Evolutionary conservation across 2,329 filamentous ascomycete species (phyloP).

Genomic region (Alternaria tenuissima): DNA sequence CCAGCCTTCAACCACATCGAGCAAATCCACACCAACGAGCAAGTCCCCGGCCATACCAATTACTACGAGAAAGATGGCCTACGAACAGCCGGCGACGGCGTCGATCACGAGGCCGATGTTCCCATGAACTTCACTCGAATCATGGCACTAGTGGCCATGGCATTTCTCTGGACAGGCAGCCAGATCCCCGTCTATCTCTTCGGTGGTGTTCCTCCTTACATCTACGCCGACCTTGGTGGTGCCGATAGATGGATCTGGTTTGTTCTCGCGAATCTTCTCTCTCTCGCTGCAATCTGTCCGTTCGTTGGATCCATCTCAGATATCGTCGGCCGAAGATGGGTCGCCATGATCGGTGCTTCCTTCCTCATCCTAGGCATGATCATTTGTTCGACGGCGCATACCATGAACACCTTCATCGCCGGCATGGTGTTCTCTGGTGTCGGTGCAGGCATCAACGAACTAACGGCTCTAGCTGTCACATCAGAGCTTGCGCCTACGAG

Average conservation of each 20-base stretch:
- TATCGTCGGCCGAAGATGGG: conserved; percentile 41
- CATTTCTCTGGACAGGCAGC: conserved; percentile 64
- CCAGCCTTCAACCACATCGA: conserved; percentile 34
- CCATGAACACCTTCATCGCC: conserved; percentile 38
- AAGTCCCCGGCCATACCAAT: conserved; percentile 47
- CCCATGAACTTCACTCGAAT: conserved; percentile 41
- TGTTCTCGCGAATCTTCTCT: conserved; percentile 60
- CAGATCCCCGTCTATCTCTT: conserved; percentile 62
- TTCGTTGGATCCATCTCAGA: conserved; percentile 64
- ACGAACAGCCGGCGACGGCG: conserved; percentile 43
- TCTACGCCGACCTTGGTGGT: conserved; percentile 68
- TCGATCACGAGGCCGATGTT: conserved; percentile 22
- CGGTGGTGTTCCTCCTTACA: conserved; percentile 51
- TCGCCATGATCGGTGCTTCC: conserved; percentile 36
- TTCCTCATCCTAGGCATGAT: conserved; percentile 50
- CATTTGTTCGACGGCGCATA: conserved; percentile 35
- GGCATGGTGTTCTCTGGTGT: conserved; percentile 64
- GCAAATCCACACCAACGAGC: conserved; percentile 49
- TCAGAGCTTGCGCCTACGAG: conserved; percentile 72
- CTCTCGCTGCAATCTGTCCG: conserved; percentile 64
- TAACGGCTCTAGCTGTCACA: conserved; percentile 72
- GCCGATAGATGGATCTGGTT: conserved; percentile 67
- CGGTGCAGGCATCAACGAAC: conserved; percentile 72
- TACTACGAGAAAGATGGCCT: conserved; percentile 60
- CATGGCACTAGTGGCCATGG: conserved; percentile 61